Conservation (phyloP, 495 filamentous ascomycete species). For the Penicillium samsonianum region DNA sequence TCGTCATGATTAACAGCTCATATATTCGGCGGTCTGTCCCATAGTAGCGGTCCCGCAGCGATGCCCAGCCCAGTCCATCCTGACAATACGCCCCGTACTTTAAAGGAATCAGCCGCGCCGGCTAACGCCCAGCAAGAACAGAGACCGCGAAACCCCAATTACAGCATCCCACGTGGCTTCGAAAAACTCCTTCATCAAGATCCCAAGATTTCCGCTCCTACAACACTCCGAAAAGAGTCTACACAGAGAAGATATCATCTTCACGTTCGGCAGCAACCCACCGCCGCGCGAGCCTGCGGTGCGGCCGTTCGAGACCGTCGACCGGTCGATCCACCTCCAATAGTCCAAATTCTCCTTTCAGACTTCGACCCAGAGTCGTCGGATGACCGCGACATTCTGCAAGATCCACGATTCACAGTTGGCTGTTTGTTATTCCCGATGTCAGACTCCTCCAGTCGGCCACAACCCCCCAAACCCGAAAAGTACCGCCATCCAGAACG, state of each 20-base stretch:
- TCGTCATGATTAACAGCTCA: no score
- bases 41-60: slow-evolving; percentile 33
- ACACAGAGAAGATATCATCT: slow-evolving; percentile 53
- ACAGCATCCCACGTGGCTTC: slow-evolving; percentile 43
- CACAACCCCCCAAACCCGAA: slow-evolving; percentile 47
- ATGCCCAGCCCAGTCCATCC: no score
- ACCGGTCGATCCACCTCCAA: slow-evolving; percentile 93
- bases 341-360: slow-evolving; percentile 79
- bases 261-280: slow-evolving; percentile 84
- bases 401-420: slow-evolving; percentile 76
- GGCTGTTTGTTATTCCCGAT: slow-evolving; percentile 68
- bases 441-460: slow-evolving; percentile 22
- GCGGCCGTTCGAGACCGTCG: slow-evolving; percentile 91
- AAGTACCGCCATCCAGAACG: no score
- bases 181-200: slow-evolving; percentile 44
- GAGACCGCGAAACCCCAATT: slow-evolving; percentile 21
- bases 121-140: slow-evolving; percentile 25
- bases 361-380: slow-evolving; percentile 57
- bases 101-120: no score
- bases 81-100: no score
- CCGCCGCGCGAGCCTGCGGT: slow-evolving; percentile 86
- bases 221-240: slow-evolving; percentile 21
- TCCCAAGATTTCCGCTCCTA: slow-evolving; percentile 24
- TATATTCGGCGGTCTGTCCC: no score
- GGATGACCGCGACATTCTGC: slow-evolving; percentile 59